Conservation (phyloP, 306 rosid species). For the Carpinus viminea region DNA sequence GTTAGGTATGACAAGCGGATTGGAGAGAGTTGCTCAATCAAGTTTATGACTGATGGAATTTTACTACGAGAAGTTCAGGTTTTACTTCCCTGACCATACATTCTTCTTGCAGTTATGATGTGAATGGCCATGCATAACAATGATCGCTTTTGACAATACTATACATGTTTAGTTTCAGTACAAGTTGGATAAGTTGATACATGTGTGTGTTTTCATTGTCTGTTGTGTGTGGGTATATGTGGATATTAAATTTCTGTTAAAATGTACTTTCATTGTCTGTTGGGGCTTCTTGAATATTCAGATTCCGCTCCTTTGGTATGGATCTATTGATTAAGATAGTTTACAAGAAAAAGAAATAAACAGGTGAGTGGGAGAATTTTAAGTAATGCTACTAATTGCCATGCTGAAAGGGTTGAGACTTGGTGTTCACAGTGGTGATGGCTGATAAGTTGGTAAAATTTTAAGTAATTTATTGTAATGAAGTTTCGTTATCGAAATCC, state of each 20-base stretch:
- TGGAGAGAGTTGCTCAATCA: conserved; percentile 78
- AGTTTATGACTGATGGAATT: conserved; percentile 97
- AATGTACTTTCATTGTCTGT: background rate
- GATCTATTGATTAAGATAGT: background rate
- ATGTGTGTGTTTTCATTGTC: background rate
- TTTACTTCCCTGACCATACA: conserved; percentile 20
- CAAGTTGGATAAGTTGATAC: background rate
- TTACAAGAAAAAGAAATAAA: background rate
- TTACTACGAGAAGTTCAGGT: conserved; percentile 95
- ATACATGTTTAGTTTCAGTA: background rate
- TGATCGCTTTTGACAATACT: background rate
- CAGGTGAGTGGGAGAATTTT: background rate
- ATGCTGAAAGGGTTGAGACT: too few species aligned
- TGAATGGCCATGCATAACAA: background rate
- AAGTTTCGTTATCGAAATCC: background rate
- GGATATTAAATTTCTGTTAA: background rate
- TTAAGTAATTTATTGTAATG: background rate
- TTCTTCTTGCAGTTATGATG: conserved; percentile 11
- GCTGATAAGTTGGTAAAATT: background rate
- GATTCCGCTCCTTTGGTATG: background rate
- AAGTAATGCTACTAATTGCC: too few species aligned
- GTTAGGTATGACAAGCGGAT: conserved; percentile 88
- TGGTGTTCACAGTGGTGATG: background rate
- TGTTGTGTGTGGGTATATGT: background rate
- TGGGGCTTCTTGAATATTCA: background rate